Evolutionary conservation across 768 basidiomycete genomes (phyloP).

Genomic region (Paxillus involutus): DNA sequence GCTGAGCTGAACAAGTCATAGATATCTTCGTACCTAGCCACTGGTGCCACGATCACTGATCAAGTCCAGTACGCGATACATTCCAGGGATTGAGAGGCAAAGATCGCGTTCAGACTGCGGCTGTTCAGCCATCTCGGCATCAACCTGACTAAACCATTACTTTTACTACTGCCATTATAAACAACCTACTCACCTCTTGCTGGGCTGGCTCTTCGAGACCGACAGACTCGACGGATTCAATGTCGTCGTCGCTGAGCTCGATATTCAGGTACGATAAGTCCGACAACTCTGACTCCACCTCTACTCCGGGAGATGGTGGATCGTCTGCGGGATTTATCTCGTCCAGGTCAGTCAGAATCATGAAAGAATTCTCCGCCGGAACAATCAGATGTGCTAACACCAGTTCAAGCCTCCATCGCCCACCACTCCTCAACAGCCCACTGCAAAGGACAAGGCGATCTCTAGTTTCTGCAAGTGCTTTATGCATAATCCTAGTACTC

Average conservation of each 20-base stretch:
- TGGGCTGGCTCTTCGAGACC: conserved; percentile 9
- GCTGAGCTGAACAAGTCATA: background rate
- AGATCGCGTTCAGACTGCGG: no score
- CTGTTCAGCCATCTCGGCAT: conserved; percentile 12
- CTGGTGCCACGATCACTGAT: conserved; percentile 50
- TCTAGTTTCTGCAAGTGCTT: no score
- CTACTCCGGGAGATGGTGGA: conserved; percentile 3
- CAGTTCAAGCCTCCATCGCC: no score
- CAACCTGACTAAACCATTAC: conserved; percentile 8
- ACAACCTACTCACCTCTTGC: conserved; percentile 11
- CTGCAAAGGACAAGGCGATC: no score
- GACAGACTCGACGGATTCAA: conserved; percentile 11
- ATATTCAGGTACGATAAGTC: conserved; percentile 21
- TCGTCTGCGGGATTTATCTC: conserved; percentile 2
- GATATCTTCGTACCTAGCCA: conserved; percentile 46
- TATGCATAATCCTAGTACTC: no score
- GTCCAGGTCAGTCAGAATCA: conserved; percentile 4
- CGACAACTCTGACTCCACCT: conserved; percentile 14
- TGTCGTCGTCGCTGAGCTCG: conserved; percentile 15
- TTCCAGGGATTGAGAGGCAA: conserved; percentile 36
- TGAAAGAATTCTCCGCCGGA: conserved; percentile 14
- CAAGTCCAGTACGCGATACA: conserved; percentile 57
- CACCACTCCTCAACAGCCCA: no score
- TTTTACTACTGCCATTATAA: background rate
- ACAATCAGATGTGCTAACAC: no score